Evolutionary conservation across 768 basidiomycete species (phyloP).

Genomic region (Hypholoma sublateritium): DNA sequence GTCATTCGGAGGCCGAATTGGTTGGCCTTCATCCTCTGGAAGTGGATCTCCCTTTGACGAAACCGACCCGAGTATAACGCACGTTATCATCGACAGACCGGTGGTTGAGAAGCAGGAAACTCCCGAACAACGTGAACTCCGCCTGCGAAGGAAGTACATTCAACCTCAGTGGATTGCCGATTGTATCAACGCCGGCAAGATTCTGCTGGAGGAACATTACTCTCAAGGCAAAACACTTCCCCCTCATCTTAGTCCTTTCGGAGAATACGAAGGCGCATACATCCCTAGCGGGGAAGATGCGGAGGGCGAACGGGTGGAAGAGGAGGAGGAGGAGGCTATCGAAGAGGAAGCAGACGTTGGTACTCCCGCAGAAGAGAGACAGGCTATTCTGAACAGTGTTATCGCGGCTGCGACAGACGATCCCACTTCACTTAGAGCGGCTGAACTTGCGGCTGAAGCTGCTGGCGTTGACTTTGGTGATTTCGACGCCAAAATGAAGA

Average conservation of each 20-base stretch:
- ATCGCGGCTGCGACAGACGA: constrained; percentile 37
- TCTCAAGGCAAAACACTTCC: constrained; percentile 84
- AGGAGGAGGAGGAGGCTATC: constrained; percentile 12
- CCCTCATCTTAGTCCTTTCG: constrained; percentile 96
- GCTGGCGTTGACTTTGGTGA: constrained; percentile 77
- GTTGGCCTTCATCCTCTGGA: constrained; percentile 85
- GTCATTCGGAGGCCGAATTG: constrained; percentile 88
- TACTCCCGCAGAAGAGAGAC: background rate
- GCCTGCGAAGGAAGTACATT: constrained; percentile 76
- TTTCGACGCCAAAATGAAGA: constrained; percentile 76
- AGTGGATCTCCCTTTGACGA: constrained; percentile 79
- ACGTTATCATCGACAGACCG: constrained; percentile 94
- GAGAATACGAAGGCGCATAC: constrained; percentile 76
- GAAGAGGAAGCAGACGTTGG: constrained; percentile 11
- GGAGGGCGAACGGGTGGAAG: constrained; percentile 17
- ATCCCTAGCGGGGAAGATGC: constrained; percentile 48
- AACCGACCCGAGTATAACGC: constrained; percentile 83
- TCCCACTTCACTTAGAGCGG: constrained; percentile 71
- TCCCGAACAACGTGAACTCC: constrained; percentile 57
- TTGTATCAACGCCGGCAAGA: constrained; percentile 84
- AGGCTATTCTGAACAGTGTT: constrained; percentile 9
- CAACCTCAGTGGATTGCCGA: constrained; percentile 99
- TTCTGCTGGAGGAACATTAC: constrained; percentile 85
- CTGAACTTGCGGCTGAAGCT: constrained; percentile 90
- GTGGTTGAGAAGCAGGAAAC: constrained; percentile 51